Base-by-base conservation (phyloP, 2,329 filamentous ascomycete species). In the Colletotrichum acutatum region DNA sequence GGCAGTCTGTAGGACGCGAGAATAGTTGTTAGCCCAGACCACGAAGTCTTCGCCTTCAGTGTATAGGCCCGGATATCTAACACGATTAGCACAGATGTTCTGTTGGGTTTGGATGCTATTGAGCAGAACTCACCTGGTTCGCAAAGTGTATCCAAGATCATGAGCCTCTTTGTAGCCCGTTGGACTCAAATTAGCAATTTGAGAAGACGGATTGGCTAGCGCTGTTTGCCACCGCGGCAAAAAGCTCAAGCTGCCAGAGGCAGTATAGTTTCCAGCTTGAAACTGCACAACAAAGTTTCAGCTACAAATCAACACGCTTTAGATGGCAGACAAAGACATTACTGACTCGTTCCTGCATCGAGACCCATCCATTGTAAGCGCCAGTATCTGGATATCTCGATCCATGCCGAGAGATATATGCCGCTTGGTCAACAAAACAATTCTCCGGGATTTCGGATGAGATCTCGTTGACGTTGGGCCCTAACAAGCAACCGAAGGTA, bases 11-110 rank as follows among this genome's bases (percentile, higher is more conserved):
- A 92, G 82, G 0, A 91, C 90, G 6, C 90, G 86, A 6, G 89
- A 87, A 79, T 93, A 93, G 76, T 90, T 88, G 78, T 93, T 93
- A 22, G 90, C 87, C 89, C 90, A 93, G 7, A 91, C 86, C 9
- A 87, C 83, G 76, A 92, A 92, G 9, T 83, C 78, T 5, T 86
- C 82, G 7, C 86, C 85, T 63, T 87, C 83, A 1, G 78, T 76
- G 75, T 89, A 89, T 22, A 92, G 84, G 49, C 86, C 79, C 0
- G 86, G 84, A 68, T 87, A 87, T 63, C 83, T 83, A 14, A 7
- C 26, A 2, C 12, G 9, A 9, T 72, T 6, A 72, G 52, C 57
- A 30, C 28, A 57, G 5, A 11, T 5, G 8, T 30, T 4, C 16
- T 11, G 16, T 7, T 58, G 6, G 5, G 58, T 14, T 12, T 14